Evolutionary conservation across 768 basidiomycete genomes (phyloP), one percentile per base, ranked within the genome.

Genomic region (Tulasnella calospora): DNA sequence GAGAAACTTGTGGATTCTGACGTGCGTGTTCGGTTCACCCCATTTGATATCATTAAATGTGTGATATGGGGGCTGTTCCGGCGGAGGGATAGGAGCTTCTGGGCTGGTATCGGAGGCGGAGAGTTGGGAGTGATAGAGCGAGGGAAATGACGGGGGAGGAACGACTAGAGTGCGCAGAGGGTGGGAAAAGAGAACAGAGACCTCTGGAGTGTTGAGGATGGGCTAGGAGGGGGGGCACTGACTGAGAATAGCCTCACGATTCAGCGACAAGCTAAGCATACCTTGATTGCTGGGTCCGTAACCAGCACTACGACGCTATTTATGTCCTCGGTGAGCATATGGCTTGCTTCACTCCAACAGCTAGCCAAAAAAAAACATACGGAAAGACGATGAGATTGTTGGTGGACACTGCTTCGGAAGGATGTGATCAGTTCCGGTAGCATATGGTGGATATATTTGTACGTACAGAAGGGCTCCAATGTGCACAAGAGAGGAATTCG

Each of bases 291-390:
- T 78, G 90, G 90, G 84, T 96, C 94, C 0, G 94, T 88, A 30
- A 96, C 90, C 13, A 97, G 87, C 1, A 95, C 93, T 30, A 97
- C 92, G 0, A 96, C 92, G 1, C 95, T 96, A 80, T 13, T 17
- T 41, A 36, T 41, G 47, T 44, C 69, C 7, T 57, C 51, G 0
- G 71, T 57, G 27, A 47, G 38, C 35, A 76, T 27, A 17, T 19
- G 30, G n/a, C 17, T n/a, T 10, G 76, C 36, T n/a, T 47, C 67
- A 40, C 61, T 9, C 6, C 69, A 30, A 47, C 30, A 38, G 38
- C 38, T 9, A 38, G n/a, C n/a, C n/a, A 38, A 9, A 9, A 27
- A n/a, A 21, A 35, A 10, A 85, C 93, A 82, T 79, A 96, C 94
- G 95, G 95, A 0, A 92, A 95, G 8, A 96, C 94, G 67, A 96